Conservation (phyloP, 305 asterid genomes). For the Solanum hybrid region DNA sequence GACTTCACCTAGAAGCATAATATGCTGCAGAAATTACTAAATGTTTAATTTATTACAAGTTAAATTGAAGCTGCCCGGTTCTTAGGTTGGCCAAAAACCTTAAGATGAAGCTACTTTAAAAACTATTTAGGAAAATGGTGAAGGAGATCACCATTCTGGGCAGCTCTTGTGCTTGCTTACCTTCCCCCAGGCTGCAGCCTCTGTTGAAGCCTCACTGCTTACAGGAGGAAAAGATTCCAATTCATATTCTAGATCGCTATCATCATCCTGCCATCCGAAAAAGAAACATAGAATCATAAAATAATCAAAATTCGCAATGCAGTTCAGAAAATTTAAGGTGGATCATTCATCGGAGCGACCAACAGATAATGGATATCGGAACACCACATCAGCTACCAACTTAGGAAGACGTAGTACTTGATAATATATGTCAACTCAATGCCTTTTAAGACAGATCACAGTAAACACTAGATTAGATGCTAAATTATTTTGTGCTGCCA, state of each 20-base stretch:
- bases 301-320: background rate
- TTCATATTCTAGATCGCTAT: constrained; percentile 75
- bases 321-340: background rate
- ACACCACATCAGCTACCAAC: background rate
- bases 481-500: background rate
- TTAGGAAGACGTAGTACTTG: background rate
- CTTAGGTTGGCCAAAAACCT: background rate
- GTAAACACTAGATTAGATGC: background rate
- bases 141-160: background rate
- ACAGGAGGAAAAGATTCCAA: constrained; percentile 61
- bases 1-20: background rate
- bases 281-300: constrained; percentile 3
- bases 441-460: background rate
- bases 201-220: constrained; percentile 57
- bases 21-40: background rate
- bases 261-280: constrained; percentile 55
- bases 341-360: background rate
- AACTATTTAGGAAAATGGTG: background rate
- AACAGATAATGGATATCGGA: background rate
- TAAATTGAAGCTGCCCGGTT: background rate
- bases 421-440: background rate
- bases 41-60: background rate
- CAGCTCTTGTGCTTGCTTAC: constrained; percentile 16
- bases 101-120: background rate
- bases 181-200: constrained; percentile 80